phyloP scores from a whole-genome alignment of 2,329 filamentous ascomycete species.

The Teratosphaeria epicoccoides region DNA sequence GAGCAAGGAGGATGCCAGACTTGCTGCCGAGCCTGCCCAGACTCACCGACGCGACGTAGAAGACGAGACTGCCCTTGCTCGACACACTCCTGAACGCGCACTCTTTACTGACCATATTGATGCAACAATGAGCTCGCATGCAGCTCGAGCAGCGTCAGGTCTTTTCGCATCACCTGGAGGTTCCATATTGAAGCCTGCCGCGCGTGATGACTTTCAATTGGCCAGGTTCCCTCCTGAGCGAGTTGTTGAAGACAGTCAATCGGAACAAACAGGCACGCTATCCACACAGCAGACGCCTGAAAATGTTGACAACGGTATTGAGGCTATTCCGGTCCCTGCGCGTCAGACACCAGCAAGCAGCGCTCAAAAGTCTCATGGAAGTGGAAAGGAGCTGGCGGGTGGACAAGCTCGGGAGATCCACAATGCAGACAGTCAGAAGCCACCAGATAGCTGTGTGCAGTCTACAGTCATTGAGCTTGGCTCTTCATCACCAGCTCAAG shows the following conservation, averaged over 20 bases:
- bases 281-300: slow-evolving; percentile 1
- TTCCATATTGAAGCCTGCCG: not conserved
- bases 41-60: not conserved
- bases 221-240: slow-evolving; percentile 1
- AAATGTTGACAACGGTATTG: not conserved
- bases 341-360: not conserved
- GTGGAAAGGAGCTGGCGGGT: not conserved
- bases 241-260: slow-evolving; percentile 2
- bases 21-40: no score
- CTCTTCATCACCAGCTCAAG: not conserved
- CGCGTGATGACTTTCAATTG: not conserved
- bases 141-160: not conserved
- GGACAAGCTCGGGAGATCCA: not conserved
- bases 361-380: not conserved
- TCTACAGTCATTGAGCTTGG: not conserved
- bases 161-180: not conserved
- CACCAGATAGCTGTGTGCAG: not conserved
- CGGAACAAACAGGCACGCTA: not conserved
- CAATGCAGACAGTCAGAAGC: not conserved
- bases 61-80: not conserved
- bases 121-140: not conserved
- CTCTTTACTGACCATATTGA: not conserved
- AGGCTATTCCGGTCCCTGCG: not conserved
- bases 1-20: no score
- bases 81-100: not conserved